These are phyloP conservation scores for Phylloporus sp. DNA, from an alignment of 768 basidiomycete species.

Conservation along the genomic window DNA sequence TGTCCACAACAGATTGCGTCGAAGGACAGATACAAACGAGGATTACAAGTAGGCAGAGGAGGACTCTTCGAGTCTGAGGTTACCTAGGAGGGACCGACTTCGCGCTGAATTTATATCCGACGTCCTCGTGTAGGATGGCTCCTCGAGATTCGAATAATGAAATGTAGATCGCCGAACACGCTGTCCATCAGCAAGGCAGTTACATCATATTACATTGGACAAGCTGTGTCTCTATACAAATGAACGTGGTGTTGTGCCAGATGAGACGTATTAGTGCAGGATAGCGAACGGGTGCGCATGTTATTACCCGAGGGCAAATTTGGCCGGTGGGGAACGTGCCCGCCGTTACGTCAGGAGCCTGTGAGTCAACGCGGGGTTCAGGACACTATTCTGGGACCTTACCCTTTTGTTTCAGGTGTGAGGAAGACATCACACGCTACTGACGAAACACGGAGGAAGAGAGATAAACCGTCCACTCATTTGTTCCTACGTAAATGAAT, in stretches of 20 bases:
- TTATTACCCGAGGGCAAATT: background rate
- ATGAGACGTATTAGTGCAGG: background rate
- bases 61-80: background rate
- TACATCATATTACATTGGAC: background rate
- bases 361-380: background rate
- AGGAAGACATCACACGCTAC: slow-evolving; percentile 36
- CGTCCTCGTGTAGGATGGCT: slow-evolving; percentile 1
- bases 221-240: background rate
- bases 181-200: slow-evolving; percentile 1
- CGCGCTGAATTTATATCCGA: slow-evolving; percentile 15
- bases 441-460: slow-evolving; percentile 40
- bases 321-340: background rate
- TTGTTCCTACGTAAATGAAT: too few species aligned
- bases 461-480: too few species aligned
- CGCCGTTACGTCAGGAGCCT: background rate
- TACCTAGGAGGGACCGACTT: background rate
- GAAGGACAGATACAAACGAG: background rate
- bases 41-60: background rate
- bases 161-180: slow-evolving; percentile 8
- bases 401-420: slow-evolving; percentile 43
- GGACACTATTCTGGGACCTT: slow-evolving; percentile 25
- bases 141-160: background rate
- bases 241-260: background rate
- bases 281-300: background rate
- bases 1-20: background rate